phyloP scores from a whole-genome alignment of 2,329 filamentous ascomycete genomes.

The Neopestalotiopsis sp. region DNA sequence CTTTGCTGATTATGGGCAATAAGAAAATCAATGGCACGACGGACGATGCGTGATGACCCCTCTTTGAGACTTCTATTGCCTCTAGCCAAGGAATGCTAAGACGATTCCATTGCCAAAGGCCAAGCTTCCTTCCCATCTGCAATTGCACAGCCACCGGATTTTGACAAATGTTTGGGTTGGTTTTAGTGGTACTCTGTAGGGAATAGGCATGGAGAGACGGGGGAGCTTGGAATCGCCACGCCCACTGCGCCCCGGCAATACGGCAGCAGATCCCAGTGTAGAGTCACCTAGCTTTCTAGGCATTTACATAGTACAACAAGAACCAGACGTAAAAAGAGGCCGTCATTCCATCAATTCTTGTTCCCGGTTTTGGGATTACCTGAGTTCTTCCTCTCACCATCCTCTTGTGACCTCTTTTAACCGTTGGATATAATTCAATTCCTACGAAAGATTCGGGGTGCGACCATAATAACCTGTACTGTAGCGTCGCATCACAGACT shows the following conservation, averaged over 20 bases:
- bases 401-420: neutral
- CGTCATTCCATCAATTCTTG: neutral
- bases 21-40: neutral
- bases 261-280: conserved; percentile 5
- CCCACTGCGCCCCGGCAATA: conserved; percentile 11
- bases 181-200: neutral
- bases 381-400: neutral
- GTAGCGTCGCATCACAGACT: neutral
- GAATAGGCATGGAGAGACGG: neutral
- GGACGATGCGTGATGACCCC: neutral
- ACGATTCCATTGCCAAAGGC: neutral
- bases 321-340: conserved; percentile 10
- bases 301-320: neutral
- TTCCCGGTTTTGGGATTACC: neutral
- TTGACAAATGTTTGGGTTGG: neutral
- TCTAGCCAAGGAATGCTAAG: neutral
- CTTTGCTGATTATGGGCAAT: neutral
- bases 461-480: conserved; percentile 1
- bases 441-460: neutral
- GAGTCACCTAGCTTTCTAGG: too few species aligned
- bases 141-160: conserved; percentile 13
- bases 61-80: neutral
- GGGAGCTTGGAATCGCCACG: conserved; percentile 1
- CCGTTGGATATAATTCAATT: neutral
- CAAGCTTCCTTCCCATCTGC: conserved; percentile 11